Conservation (phyloP, 2,329 filamentous ascomycete species). For the Penicillium sp. region DNA sequence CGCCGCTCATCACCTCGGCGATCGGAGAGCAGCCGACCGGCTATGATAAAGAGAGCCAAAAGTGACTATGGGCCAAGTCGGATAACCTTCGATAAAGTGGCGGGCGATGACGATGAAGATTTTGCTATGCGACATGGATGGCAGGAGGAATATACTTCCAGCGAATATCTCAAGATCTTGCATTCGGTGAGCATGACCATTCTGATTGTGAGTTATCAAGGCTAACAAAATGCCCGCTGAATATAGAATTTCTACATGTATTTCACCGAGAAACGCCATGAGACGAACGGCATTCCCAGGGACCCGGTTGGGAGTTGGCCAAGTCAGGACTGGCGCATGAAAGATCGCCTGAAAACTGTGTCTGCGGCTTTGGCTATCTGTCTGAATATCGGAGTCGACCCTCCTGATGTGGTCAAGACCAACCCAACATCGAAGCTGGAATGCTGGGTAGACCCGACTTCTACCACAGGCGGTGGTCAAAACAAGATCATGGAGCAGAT, state of each 20-base stretch:
- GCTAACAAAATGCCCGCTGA: conserved; percentile 16
- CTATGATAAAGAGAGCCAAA: conserved; percentile 50
- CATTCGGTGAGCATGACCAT: conserved; percentile 61
- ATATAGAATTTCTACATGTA: conserved; percentile 97
- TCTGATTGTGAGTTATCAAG: background rate
- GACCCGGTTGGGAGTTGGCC: conserved; percentile 56
- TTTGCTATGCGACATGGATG: conserved; percentile 76
- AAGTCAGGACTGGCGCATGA: conserved; percentile 91
- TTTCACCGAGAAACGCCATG: conserved; percentile 96
- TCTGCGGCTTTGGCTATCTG: conserved; percentile 92
- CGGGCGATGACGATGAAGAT: conserved; percentile 49
- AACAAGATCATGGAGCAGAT: conserved; percentile 89
- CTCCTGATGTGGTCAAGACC: conserved; percentile 94
- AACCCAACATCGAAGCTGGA: conserved; percentile 90
- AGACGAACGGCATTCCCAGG: conserved; percentile 86
- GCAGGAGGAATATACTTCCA: conserved; percentile 86
- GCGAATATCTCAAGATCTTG: conserved; percentile 81
- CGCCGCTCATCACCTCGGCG: conserved; percentile 30
- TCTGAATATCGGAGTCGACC: conserved; percentile 95
- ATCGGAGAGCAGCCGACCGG: conserved; percentile 36
- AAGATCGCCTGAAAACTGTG: conserved; percentile 92
- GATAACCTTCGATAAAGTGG: conserved; percentile 30
- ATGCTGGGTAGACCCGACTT: conserved; percentile 92
- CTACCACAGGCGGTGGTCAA: conserved; percentile 68
- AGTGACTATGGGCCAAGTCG: conserved; percentile 52